A percentile compares a stretch with the other conserved stretches of the same genome.
Conservation (phyloP, 345 rosid genomes). For the Melaleuca alternifolia region DNA sequence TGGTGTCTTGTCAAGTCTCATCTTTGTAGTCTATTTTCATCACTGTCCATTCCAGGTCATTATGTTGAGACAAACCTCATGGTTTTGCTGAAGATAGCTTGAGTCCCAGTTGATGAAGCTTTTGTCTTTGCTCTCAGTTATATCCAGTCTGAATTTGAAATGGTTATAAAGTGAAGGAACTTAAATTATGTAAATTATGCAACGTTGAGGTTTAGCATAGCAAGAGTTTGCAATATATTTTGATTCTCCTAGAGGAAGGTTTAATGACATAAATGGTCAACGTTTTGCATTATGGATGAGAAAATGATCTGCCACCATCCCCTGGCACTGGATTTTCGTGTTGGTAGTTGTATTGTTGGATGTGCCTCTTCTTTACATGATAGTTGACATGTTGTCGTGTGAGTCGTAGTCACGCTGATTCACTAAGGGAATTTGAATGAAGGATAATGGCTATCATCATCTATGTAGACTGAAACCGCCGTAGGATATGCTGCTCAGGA, state of each 20-base stretch:
- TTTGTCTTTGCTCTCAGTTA: background rate
- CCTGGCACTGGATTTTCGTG: background rate
- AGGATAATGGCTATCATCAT: background rate
- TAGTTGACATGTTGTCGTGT: background rate
- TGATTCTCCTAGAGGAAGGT: background rate
- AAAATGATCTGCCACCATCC: background rate
- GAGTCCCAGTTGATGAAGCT: background rate
- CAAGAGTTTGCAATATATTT: background rate
- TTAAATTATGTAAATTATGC: background rate
- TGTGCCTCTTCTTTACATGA: background rate
- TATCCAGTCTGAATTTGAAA: background rate
- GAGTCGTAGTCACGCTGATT: background rate
- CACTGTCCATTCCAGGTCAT: background rate
- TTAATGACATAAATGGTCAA: background rate
- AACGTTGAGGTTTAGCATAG: background rate
- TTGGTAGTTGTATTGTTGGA: background rate
- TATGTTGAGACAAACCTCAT: background rate
- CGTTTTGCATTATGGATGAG: background rate
- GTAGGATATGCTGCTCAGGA: background rate
- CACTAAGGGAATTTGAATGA: background rate
- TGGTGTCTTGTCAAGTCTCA: background rate
- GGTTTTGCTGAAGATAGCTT: background rate
- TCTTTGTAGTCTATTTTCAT: background rate
- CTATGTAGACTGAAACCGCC: background rate
- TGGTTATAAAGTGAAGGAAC: background rate